Base-by-base conservation (phyloP, 495 filamentous ascomycete genomes). In the Neurospora hispaniola region DNA sequence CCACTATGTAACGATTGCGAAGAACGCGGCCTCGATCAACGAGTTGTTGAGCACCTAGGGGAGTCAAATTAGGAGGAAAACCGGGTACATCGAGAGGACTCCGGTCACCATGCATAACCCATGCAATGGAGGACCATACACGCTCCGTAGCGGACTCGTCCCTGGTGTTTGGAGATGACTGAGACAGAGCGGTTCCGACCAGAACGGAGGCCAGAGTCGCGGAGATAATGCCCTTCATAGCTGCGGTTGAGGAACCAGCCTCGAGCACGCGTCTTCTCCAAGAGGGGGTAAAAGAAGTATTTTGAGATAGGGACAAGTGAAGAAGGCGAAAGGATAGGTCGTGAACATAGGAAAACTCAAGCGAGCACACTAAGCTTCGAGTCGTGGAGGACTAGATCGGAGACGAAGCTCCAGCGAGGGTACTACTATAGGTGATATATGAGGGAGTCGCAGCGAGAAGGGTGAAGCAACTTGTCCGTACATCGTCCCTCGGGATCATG, bases 71-170 rank as follows among this genome's bases (percentile, higher is more conserved):
- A 18, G 78, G 73, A 2, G 70, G 35, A 9, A 66, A 42, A 2
- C 72, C 16, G 0, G 42, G 27, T 11, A 71, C 75, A 35, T 42
- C 71, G 3, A 79, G 40, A 16, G 84, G 84, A 16, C 79, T 85
- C 40, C 79, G 79, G 72, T 85, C 84, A 69, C 83, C 84, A 74
- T 84, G 73, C 23, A 80, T 71, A 54, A 85, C 70, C 76, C 80
- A 85, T 18, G 78, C 78, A 16, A 81, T 78, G 1, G 81, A 82
- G n/a, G 84, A 80, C 83, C 83, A 85, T 62, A 85, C 79, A 20
- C 78, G 80, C 70, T 83, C 80, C 66, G 77, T 80, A 10, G 46
- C 43, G 16, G 77, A 72, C 23, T 66, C 27, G 7, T 18, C 27
- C 1, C 3, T 38, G 54, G 3, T 31, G 4, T 0, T 4, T 18